These are phyloP conservation scores for Candida stauntonica DNA, from an alignment of 805 yeast genomes.

Conservation along the genomic window DNA sequence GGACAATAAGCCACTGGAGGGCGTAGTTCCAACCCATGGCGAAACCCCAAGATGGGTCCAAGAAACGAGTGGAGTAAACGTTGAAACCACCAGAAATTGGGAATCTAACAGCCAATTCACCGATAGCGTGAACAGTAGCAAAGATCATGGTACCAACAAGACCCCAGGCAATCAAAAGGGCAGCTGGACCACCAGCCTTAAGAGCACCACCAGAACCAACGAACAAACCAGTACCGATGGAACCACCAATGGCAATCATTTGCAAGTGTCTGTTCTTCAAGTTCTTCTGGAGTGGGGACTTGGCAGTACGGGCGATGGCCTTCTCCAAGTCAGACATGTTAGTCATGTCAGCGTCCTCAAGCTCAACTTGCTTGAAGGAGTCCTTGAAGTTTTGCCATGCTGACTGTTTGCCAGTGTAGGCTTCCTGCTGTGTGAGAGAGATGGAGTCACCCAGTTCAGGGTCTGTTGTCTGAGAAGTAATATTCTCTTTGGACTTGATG, in stretches of 20 bases:
- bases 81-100: conserved; percentile 67
- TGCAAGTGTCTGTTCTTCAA: conserved; percentile 53
- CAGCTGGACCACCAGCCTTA: conserved; percentile 59
- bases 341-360: conserved; percentile 14
- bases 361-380: conserved; percentile 15
- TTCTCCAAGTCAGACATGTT: conserved; percentile 42
- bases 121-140: conserved; percentile 56
- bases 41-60: conserved; percentile 57
- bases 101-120: conserved; percentile 57
- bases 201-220: conserved; percentile 68
- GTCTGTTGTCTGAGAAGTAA: conserved; percentile 25
- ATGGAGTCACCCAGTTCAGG: conserved; percentile 24
- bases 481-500: conserved; percentile 16
- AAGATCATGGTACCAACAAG: conserved; percentile 45
- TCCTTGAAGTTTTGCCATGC: conserved; percentile 21
- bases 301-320: conserved; percentile 33
- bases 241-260: conserved; percentile 79
- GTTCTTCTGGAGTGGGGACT: conserved; percentile 35
- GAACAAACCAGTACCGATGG: conserved; percentile 79
- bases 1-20: conserved; percentile 45
- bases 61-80: conserved; percentile 51
- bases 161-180: conserved; percentile 38
- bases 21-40: conserved; percentile 57
- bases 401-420: conserved; percentile 5
- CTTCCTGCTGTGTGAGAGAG: conserved; percentile 14